Percentiles rank a stretch among this genome's conserved stretches.
Conservation (phyloP, 129 eudicot genomes). For the Lactuca sativa region DNA sequence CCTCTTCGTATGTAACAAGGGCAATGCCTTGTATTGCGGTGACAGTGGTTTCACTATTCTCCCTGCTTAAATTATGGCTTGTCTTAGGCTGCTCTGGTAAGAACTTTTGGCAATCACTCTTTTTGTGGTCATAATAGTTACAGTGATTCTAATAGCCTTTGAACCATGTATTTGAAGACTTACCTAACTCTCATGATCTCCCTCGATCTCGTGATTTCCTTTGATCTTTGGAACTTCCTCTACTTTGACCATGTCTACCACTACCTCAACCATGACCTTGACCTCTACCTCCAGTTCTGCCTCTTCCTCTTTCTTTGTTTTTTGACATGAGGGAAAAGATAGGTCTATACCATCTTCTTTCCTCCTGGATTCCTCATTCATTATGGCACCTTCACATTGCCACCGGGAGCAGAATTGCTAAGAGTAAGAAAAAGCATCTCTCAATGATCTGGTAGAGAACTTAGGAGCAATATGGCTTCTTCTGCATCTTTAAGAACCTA, state of each 20-base stretch:
- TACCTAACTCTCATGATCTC: no score
- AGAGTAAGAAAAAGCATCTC: background rate
- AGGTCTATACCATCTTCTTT: background rate
- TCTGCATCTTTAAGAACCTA: background rate
- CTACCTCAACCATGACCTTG: background rate
- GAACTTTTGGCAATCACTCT: background rate
- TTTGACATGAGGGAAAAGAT: background rate
- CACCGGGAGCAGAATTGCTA: background rate
- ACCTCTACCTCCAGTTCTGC: background rate
- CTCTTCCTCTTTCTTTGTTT: background rate
- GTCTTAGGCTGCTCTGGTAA: background rate
- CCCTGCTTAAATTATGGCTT: background rate
- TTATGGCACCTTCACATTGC: background rate
- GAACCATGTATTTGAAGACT: no score
- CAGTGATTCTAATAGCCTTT: no score
- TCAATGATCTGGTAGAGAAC: background rate
- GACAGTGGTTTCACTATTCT: background rate
- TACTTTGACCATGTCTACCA: background rate
- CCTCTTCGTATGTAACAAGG: background rate
- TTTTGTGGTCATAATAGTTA: no score
- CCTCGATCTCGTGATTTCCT: background rate
- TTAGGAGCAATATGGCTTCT: background rate
- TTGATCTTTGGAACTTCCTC: no score
- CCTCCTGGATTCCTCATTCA: background rate
- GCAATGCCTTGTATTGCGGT: background rate